Evolutionary conservation across 768 basidiomycete species (phyloP), one percentile per base, ranked within the genome.

Genomic region (Sporobolomyces roseus): DNA sequence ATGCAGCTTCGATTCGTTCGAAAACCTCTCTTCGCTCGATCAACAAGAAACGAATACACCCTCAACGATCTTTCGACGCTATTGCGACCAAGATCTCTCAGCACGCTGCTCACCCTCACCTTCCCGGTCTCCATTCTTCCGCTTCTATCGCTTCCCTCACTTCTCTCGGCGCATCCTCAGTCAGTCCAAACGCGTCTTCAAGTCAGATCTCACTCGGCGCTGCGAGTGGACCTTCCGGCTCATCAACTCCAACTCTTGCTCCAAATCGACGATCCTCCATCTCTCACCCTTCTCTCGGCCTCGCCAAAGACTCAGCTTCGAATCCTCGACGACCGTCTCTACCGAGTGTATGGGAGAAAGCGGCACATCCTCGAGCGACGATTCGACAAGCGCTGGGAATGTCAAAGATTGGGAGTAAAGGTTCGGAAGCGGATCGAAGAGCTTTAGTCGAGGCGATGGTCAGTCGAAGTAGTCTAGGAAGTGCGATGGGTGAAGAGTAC

Each of bases 21-120:
- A 66, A n/a, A 32, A 33, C 48, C 7, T 48, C 27, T 21, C 61
- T 66, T 23, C 54, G 35, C n/a, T 51, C 29, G 23, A 56, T 55
- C 30, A 25, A 43, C 17, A 65, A 61, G 58, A 51, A 45, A 53
- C 61, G 85, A 38, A 70, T 91, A 45, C 85, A 86, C 63, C 83
- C 90, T 68, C 90, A 91, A 77, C 85, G 86, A 46, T 90, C 89
- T 1, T 84, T 90, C 66, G 90, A 91, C 76, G 87, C 86, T 49
- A 85, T 86, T 54, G 71, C 7, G 80, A 88, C 71, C 82, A 85
- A 62, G 82, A 83, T 77, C 72, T 52, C 56, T 19, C 63, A 58
- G 5, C 66, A 68, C 41, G 46, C 63, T 2, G 81, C 70, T 79
- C 80, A 67, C 76, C 77, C 25, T 73, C 79, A 29, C 72, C 78